Percentiles rank a stretch among this genome's conserved stretches.
phyloP scores from a whole-genome alignment of 306 rosid genomes.

The Pueraria montana region DNA sequence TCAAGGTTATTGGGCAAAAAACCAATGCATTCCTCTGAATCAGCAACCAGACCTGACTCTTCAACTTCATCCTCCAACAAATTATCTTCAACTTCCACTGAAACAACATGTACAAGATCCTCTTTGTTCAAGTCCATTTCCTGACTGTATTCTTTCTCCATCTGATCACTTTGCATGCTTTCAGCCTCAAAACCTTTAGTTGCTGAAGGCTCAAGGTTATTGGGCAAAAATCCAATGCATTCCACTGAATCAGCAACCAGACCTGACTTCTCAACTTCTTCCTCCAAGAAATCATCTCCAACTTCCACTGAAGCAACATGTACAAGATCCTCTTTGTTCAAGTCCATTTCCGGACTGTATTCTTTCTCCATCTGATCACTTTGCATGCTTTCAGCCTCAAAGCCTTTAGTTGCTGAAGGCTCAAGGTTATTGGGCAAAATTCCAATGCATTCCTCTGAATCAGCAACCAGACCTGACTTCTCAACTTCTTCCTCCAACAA shows the following conservation, averaged over 20 bases:
- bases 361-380: too few relatives aligned
- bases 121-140: background rate
- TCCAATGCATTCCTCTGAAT: too few relatives aligned
- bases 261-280: slow-evolving; percentile 3
- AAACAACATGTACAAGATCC: background rate
- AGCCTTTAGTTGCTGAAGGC: too few relatives aligned
- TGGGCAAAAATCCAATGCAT: too few relatives aligned
- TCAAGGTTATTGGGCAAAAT: too few relatives aligned
- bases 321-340: background rate
- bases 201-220: too few relatives aligned
- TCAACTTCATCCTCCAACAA: slow-evolving; percentile 24
- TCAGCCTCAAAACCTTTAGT: too few relatives aligned
- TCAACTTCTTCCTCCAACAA: slow-evolving; percentile 19
- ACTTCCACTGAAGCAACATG: slow-evolving; percentile 11
- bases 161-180: too few relatives aligned
- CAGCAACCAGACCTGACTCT: slow-evolving; percentile 11
- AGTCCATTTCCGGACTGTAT: too few relatives aligned
- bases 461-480: slow-evolving; percentile 3
- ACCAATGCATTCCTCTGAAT: slow-evolving; percentile 31
- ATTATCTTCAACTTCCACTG: slow-evolving; percentile 12
- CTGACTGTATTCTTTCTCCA: too few relatives aligned
- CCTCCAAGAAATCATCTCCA: slow-evolving; percentile 9
- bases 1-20: background rate
- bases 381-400: too few relatives aligned
- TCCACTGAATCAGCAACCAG: slow-evolving; percentile 15